These are phyloP conservation scores for Myxozyma sirexii DNA, from an alignment of 805 yeast species.

Conservation along the genomic window DNA sequence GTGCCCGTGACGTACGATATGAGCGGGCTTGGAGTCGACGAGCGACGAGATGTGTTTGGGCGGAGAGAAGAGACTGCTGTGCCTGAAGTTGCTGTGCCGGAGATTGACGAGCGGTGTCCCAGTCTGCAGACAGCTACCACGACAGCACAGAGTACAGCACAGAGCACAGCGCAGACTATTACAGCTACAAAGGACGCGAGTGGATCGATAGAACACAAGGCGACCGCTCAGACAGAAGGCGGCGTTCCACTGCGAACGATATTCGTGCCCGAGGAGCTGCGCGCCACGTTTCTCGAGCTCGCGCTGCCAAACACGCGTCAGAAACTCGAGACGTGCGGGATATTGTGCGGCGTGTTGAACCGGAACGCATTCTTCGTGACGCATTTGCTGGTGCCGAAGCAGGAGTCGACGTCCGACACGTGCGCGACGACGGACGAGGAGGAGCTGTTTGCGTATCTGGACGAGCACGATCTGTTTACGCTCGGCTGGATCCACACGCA, in stretches of 20 bases:
- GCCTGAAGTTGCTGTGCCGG: not conserved
- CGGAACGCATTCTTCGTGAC: conserved; percentile 66
- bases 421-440: conserved; percentile 66
- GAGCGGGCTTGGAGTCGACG: conserved; percentile 22
- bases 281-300: conserved; percentile 49
- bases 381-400: conserved; percentile 63
- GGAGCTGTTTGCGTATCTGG: conserved; percentile 57
- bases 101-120: not conserved
- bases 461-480: conserved; percentile 58
- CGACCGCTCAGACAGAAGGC: conserved; percentile 53
- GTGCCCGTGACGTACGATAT: conserved; percentile 6
- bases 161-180: too few relatives aligned
- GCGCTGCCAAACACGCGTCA: conserved; percentile 54
- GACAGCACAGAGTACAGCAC: not conserved
- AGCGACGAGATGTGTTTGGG: conserved; percentile 16
- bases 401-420: conserved; percentile 63
- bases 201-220: conserved; percentile 23
- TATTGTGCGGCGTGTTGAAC: conserved; percentile 62
- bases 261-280: conserved; percentile 53
- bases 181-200: not conserved
- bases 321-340: conserved; percentile 67
- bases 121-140: not conserved
- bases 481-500: conserved; percentile 78
- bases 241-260: conserved; percentile 58
- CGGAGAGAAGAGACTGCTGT: not conserved